Evolutionary conservation across 441 rosid species (phyloP).

Genomic region (Eruca vesicaria): DNA sequence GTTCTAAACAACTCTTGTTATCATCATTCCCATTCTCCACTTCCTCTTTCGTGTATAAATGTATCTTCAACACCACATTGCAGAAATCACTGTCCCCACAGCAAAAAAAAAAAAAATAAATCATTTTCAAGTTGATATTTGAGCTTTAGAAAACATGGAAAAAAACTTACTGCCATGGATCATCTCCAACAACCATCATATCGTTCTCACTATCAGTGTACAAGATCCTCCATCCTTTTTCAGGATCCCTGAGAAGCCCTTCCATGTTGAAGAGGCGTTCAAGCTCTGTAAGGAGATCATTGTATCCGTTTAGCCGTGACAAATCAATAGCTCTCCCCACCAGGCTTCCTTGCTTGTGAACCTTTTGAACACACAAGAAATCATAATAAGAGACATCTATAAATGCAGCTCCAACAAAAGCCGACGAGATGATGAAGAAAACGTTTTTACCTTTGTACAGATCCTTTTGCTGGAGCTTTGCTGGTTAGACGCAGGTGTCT

Average conservation of each 20-base stretch:
- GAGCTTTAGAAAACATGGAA: conserved; percentile 12
- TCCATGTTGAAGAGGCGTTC: conserved; percentile 80
- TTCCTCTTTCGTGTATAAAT: conserved; percentile 80
- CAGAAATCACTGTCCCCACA: conserved; percentile 70
- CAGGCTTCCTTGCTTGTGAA: conserved; percentile 93
- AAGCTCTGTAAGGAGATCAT: conserved; percentile 65
- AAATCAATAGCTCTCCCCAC: conserved; percentile 96
- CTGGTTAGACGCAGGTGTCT: conserved; percentile 46
- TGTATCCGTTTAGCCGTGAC: conserved; percentile 60
- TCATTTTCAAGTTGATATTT: neutral
- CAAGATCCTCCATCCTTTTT: conserved; percentile 82
- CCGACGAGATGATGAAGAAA: conserved; percentile 9
- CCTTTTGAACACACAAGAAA: conserved; percentile 45
- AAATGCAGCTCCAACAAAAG: conserved; percentile 8
- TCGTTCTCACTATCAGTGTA: conserved; percentile 93
- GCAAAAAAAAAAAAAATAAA: neutral
- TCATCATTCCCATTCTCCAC: conserved; percentile 91
- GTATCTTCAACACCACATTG: conserved; percentile 81
- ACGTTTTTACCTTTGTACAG: conserved; percentile 80
- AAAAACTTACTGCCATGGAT: conserved; percentile 91
- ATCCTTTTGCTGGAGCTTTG: conserved; percentile 86
- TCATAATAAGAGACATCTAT: conserved; percentile 6
- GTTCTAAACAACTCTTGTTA: conserved; percentile 88
- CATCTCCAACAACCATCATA: conserved; percentile 94
- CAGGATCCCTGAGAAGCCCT: conserved; percentile 72